Evolutionary conservation across 306 rosid species (phyloP).

Genomic region (Arachis hypogaea): DNA sequence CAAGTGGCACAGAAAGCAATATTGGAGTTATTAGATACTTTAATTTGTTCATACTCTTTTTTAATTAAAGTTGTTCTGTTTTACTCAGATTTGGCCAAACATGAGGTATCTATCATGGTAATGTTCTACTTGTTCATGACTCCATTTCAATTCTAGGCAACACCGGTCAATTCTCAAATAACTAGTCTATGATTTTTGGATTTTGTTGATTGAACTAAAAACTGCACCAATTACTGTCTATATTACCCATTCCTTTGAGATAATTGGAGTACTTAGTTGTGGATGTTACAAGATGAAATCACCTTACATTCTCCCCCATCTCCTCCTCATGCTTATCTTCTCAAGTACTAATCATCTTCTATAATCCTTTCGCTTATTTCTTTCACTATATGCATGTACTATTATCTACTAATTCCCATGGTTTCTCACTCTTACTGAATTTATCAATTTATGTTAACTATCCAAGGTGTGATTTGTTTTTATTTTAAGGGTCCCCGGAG

Average conservation of each 20-base stretch:
- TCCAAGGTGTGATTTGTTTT: too few relatives aligned
- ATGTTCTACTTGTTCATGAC: slow-evolving; percentile 20
- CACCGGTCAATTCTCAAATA: slow-evolving; percentile 27
- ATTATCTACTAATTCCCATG: too few relatives aligned
- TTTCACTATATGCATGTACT: background rate
- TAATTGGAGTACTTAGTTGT: background rate
- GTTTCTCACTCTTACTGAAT: too few relatives aligned
- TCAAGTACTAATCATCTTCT: slow-evolving; percentile 35
- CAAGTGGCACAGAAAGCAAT: slow-evolving; percentile 9
- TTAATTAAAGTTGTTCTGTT: background rate
- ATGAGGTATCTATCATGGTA: background rate
- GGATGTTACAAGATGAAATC: slow-evolving; percentile 44
- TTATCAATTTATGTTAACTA: too few relatives aligned
- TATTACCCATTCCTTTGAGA: background rate
- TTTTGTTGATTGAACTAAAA: background rate
- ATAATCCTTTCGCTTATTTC: background rate
- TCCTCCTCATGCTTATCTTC: slow-evolving; percentile 44
- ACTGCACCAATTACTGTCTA: background rate
- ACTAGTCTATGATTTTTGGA: slow-evolving; percentile 11
- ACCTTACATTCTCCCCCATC: slow-evolving; percentile 26
- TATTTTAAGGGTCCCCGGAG: too few relatives aligned
- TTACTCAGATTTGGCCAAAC: background rate
- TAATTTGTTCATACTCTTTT: slow-evolving; percentile 29
- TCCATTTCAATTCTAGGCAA: background rate
- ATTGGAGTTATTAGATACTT: slow-evolving; percentile 27